Base-by-base conservation (phyloP, 768 basidiomycete genomes). In the Rhodotorula kratochvilovae region DNA sequence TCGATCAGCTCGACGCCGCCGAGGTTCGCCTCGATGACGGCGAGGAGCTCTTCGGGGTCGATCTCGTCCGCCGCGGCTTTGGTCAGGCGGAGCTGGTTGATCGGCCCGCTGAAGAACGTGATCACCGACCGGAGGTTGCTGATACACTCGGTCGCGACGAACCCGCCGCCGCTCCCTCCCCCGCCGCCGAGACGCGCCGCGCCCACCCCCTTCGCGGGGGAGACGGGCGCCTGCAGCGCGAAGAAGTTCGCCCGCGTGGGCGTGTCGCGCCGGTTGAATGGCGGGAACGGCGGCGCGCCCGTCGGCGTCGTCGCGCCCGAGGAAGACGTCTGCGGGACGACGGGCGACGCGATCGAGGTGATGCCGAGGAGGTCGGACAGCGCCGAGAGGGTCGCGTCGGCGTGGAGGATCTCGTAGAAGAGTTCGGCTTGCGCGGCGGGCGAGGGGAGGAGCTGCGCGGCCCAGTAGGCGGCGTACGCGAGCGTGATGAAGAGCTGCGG, bases 381-480 rank as follows among this genome's bases (percentile, higher is more conserved):
- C n/a, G 69, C 63, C 31, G 15, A 16, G 48, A 63, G 57, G 45
- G 61, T 48, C 21, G 25, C 1, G 21, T 75, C 65, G 55, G 70
- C 57, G 11, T 60, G 58, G 48, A 69, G 63, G 43, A 65, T 45
- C 45, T 63, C 59, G 69, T 61, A 63, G 66, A 61, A 67, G 25
- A 71, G 58, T 33, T 53, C 48, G 42, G 68, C 67, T 35, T 70
- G 63, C 0, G 50, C 58, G 5, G 50, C n/a, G 0, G 51, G 15
- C 10, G 23, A n/a, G 0, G 70, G 63, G 15, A 76, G 67, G 36
- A 76, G 23, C 21, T 60, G 35, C 21, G 74, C 76, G 33, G 57
- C 61, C 76, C 76, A 76, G 66, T 66, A 74, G 12, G 46, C 57
- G n/a, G 76, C 73, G 67, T 68, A 76, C 5, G 43, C 48, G 27